Evolutionary conservation across 495 filamentous ascomycete genomes (phyloP), one percentile per base, ranked within the genome.

Genomic region (Xylaria bambusicola): DNA sequence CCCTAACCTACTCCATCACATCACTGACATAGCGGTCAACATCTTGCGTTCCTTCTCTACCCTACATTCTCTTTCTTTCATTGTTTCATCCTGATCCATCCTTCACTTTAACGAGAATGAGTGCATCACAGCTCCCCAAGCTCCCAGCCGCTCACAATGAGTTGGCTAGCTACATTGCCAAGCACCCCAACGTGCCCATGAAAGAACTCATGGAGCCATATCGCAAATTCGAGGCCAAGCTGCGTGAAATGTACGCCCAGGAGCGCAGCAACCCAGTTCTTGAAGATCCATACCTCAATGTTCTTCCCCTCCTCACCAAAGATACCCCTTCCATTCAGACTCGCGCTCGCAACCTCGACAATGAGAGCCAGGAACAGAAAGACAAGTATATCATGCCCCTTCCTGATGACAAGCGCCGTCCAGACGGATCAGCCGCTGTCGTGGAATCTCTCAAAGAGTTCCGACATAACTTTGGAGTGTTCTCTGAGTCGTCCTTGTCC

Each of bases 191-290:
- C 2, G 79, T 68, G 23, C 74, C 84, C 2, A 73, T 92, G 52
- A 58, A 55, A 0, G 72, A 89, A 21, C 68, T 92, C 23, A 66
- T 91, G 38, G 72, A 81, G 58, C 90, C 90, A 1, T 93, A 84
- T 71, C 85, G 86, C 60, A 69, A 80, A 9, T 90, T 83, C 54
- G 90, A 93, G 60, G 78, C 82, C 20, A 78, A 81, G 47, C 70
- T 91, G 6, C 86, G 91, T 23, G 84, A 86, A 65, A 68, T 85
- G 24, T 93, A 85, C 66, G 89, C 90, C 36, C 90, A 92, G 70
- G 75, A 88, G 10, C 84, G 85, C 2, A 67, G 75, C 20, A 80
- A 89, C 62, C 72, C 80, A 10, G 68, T 78, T 38, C 71, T 90
- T 20, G 71, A 82, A 38, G 82, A 89, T 62, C 80, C 80, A 21